A percentile compares a stretch with the other conserved stretches of the same genome.
These are phyloP conservation scores for Sextonia rubra DNA, from an alignment of 164 flowering plant genomes.

Conservation along the genomic window DNA sequence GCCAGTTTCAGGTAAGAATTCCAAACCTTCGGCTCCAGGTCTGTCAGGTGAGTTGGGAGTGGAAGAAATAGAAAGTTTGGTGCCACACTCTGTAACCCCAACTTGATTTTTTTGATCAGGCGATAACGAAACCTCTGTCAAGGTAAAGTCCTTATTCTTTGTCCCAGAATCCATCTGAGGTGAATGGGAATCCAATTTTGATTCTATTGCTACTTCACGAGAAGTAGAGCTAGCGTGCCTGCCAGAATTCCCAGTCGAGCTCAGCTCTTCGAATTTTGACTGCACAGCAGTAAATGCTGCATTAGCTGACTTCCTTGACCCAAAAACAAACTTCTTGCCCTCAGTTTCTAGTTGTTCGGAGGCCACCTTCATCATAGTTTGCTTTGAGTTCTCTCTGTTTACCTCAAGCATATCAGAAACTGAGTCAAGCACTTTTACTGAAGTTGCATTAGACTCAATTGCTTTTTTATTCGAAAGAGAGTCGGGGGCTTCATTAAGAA, in stretches of 20 bases:
- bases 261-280: constrained; percentile 74
- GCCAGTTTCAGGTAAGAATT: not conserved
- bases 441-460: constrained; percentile 17
- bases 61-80: constrained; percentile 74
- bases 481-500: not conserved
- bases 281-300: constrained; percentile 74
- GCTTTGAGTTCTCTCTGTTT: constrained; percentile 36
- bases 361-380: constrained; percentile 38
- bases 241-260: constrained; percentile 33
- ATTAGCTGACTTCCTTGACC: constrained; percentile 56
- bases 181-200: constrained; percentile 26
- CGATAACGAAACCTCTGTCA: constrained; percentile 27
- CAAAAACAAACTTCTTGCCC: constrained; percentile 39
- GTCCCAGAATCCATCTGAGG: constrained; percentile 28
- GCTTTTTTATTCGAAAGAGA: constrained; percentile 15
- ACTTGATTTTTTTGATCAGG: constrained; percentile 27
- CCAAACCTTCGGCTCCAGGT: constrained; percentile 28
- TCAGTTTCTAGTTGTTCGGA: constrained; percentile 55
- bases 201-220: constrained; percentile 34
- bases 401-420: constrained; percentile 25
- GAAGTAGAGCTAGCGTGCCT: constrained; percentile 28
- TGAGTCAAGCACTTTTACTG: constrained; percentile 16
- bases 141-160: constrained; percentile 26
- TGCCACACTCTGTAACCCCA: constrained; percentile 79
- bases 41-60: constrained; percentile 78